phyloP scores from a whole-genome alignment of 164 flowering plant species.

The Brasenia schreberi region DNA sequence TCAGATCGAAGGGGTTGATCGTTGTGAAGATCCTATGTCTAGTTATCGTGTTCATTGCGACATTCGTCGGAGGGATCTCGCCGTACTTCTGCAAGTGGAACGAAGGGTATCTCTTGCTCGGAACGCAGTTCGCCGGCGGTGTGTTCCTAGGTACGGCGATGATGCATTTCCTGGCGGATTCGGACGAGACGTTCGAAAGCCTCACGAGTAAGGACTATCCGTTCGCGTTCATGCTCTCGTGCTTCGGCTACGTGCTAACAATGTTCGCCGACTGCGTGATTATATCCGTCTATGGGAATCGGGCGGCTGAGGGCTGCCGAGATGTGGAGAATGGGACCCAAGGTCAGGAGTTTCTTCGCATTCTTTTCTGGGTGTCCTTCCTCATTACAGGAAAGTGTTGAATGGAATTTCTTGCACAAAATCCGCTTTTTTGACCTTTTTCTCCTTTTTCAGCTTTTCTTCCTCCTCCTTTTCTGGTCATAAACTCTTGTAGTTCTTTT shows the following conservation, averaged over 20 bases:
- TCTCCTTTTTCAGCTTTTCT: no score
- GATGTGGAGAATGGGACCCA: conserved; percentile 1
- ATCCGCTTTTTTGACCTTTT: no score
- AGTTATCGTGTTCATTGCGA: conserved; percentile 38
- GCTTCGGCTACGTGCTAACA: conserved; percentile 54
- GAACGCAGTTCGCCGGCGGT: conserved; percentile 78
- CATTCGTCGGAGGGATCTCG: conserved; percentile 49
- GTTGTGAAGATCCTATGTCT: conserved; percentile 47
- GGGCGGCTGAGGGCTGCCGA: neutral
- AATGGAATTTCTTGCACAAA: no score
- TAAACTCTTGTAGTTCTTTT: no score
- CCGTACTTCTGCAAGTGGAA: conserved; percentile 65
- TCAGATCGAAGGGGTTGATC: conserved; percentile 36
- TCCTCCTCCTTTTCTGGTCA: no score
- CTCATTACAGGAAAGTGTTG: no score
- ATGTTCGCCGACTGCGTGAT: conserved; percentile 53
- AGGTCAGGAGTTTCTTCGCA: neutral
- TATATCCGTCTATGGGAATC: conserved; percentile 21
- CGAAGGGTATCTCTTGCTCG: conserved; percentile 42
- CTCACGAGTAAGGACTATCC: conserved; percentile 42
- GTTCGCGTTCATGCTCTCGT: conserved; percentile 63
- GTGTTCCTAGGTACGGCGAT: conserved; percentile 63
- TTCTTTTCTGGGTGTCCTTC: neutral
- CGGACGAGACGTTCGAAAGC: conserved; percentile 45
- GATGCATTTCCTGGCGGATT: conserved; percentile 65